Conservation (phyloP, 2,329 filamentous ascomycete genomes). For the Chaetothyriales sp. region DNA sequence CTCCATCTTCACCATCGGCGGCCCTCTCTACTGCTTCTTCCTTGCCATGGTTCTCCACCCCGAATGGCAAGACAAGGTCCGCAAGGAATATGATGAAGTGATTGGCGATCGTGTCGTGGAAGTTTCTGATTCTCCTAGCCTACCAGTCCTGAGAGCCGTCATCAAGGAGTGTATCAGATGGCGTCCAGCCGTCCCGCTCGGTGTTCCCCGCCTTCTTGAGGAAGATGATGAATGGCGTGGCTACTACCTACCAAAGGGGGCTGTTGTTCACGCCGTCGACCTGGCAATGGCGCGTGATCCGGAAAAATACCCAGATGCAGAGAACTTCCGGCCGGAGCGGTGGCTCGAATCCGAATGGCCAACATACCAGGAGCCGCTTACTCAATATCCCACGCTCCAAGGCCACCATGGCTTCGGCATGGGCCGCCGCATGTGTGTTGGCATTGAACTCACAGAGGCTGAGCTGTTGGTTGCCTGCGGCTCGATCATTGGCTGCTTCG, state of each 20-base stretch:
- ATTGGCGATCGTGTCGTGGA: conserved; percentile 30
- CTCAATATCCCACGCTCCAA: conserved; percentile 19
- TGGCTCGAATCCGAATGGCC: conserved; percentile 20
- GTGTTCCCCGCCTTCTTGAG: conserved; percentile 37
- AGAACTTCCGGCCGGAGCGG: conserved; percentile 18
- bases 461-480: conserved; percentile 18
- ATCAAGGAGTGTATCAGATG: conserved; percentile 32
- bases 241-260: conserved; percentile 36
- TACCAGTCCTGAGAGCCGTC: conserved; percentile 27
- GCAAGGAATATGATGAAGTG: conserved; percentile 31
- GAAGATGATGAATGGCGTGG: conserved; percentile 36
- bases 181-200: conserved; percentile 34
- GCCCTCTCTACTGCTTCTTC: conserved; percentile 18
- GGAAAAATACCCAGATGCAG: conserved; percentile 19
- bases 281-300: conserved; percentile 21
- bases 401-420: conserved; percentile 19
- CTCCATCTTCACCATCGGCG: conserved; percentile 18
- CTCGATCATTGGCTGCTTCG: conserved; percentile 17
- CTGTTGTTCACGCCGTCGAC: conserved; percentile 28
- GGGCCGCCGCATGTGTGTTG: conserved; percentile 20
- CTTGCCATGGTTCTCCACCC: conserved; percentile 35
- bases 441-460: conserved; percentile 18
- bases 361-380: conserved; percentile 20
- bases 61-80: conserved; percentile 32
- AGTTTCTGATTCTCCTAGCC: conserved; percentile 25